Conservation (phyloP, 2,329 filamentous ascomycete genomes). For the Beauveria rudraprayagi region DNA sequence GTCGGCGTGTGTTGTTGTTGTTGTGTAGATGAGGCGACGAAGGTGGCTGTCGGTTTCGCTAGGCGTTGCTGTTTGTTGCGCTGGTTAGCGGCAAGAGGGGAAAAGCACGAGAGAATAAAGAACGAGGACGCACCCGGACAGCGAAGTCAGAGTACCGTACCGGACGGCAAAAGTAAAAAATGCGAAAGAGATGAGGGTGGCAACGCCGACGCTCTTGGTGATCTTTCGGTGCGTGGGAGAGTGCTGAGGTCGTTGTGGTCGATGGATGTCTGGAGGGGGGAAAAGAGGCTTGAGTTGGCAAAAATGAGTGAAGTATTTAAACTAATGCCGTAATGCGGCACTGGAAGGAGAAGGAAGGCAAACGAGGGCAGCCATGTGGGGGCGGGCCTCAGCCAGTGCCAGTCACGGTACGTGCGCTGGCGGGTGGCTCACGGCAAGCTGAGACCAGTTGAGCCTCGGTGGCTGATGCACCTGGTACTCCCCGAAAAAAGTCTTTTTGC, state of each 20-base stretch:
- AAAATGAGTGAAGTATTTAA: background rate
- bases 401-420: background rate
- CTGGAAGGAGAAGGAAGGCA: conserved; percentile 4
- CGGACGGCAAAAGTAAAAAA: background rate
- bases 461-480: background rate
- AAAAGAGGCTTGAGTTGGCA: background rate
- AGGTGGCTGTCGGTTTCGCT: conserved; percentile 6
- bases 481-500: background rate
- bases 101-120: background rate
- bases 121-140: background rate
- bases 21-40: background rate
- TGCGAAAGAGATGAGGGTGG: background rate
- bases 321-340: background rate
- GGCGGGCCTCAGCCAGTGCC: background rate
- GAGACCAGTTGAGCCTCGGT: background rate
- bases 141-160: background rate
- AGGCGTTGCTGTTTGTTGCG: conserved; percentile 5
- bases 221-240: conserved; percentile 1
- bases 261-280: conserved; percentile 3
- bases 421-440: background rate
- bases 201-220: conserved; percentile 1
- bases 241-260: background rate
- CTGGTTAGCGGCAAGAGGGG: background rate
- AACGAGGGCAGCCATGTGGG: background rate
- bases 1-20: conserved; percentile 18